Evolutionary conservation across 768 basidiomycete species (phyloP).

Genomic region (Leccinum subgranulosum): DNA sequence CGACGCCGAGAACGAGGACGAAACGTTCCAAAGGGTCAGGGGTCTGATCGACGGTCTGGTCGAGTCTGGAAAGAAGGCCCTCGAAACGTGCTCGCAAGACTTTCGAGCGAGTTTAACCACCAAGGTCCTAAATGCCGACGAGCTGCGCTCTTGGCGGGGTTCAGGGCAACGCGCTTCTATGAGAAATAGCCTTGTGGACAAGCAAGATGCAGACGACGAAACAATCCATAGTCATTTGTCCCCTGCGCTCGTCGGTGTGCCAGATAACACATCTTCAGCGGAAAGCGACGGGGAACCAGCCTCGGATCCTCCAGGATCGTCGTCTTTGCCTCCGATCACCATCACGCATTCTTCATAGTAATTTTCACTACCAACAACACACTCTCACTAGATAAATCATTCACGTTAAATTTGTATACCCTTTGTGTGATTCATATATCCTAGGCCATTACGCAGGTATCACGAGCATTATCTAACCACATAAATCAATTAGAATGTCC

Average conservation of each 20-base stretch:
- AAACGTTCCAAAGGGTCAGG: conserved; percentile 60
- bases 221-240: conserved; percentile 21
- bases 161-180: conserved; percentile 24
- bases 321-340: conserved; percentile 40
- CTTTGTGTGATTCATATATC: conserved; percentile 17
- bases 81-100: conserved; percentile 57
- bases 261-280: conserved; percentile 12
- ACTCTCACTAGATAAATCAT: conserved; percentile 21
- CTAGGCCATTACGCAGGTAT: conserved; percentile 5
- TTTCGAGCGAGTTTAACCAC: conserved; percentile 47
- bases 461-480: conserved; percentile 14
- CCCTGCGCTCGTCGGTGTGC: conserved; percentile 18
- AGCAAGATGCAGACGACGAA: conserved; percentile 30
- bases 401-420: conserved; percentile 26
- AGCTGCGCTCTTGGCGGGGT: conserved; percentile 60
- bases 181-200: conserved; percentile 11
- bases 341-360: conserved; percentile 39
- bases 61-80: conserved; percentile 53
- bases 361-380: conserved; percentile 3
- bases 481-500: conserved; percentile 8
- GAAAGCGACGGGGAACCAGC: conserved; percentile 31
- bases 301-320: conserved; percentile 9
- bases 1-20: conserved; percentile 38
- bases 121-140: conserved; percentile 73
- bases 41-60: conserved; percentile 62